phyloP scores from a whole-genome alignment of 768 basidiomycete genomes.

The Xerocomus spinulosus region DNA sequence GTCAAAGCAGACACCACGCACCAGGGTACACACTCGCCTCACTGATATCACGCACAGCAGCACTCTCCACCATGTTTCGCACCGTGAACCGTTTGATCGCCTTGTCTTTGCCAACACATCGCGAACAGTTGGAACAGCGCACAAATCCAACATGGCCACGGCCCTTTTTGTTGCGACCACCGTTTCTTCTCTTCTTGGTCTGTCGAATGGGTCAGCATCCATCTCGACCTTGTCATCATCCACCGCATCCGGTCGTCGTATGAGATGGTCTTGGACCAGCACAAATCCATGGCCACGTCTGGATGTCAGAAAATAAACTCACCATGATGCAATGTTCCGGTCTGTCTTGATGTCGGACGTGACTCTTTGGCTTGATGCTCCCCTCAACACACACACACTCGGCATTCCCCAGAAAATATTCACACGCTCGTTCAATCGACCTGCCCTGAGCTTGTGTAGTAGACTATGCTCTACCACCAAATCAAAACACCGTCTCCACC shows the following conservation, averaged over 20 bases:
- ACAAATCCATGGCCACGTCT: background rate
- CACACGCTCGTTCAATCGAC: constrained; percentile 20
- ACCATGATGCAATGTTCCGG: constrained; percentile 27
- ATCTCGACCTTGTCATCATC: background rate
- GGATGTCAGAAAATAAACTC: constrained; percentile 13
- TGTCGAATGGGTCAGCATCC: constrained; percentile 31
- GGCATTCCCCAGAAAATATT: constrained; percentile 20
- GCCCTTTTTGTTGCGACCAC: constrained; percentile 98
- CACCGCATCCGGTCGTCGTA: background rate
- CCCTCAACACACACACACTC: constrained; percentile 1
- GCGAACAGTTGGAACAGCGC: constrained; percentile 99
- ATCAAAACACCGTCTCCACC: constrained; percentile 22
- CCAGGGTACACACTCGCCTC: constrained; percentile 93
- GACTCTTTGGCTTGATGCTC: background rate
- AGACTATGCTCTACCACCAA: background rate
- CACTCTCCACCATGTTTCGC: constrained; percentile 99
- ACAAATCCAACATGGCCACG: constrained; percentile 94
- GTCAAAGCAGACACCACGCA: constrained; percentile 37
- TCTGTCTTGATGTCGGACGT: constrained; percentile 18
- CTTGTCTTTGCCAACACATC: constrained; percentile 98
- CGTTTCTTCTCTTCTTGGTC: constrained; percentile 99
- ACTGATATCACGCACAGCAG: constrained; percentile 94
- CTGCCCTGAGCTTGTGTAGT: constrained; percentile 24
- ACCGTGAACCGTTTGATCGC: constrained; percentile 99
- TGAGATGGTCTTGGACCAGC: constrained; percentile 1